Conservation (phyloP, 768 basidiomycete species). For the Suillus subluteus region DNA sequence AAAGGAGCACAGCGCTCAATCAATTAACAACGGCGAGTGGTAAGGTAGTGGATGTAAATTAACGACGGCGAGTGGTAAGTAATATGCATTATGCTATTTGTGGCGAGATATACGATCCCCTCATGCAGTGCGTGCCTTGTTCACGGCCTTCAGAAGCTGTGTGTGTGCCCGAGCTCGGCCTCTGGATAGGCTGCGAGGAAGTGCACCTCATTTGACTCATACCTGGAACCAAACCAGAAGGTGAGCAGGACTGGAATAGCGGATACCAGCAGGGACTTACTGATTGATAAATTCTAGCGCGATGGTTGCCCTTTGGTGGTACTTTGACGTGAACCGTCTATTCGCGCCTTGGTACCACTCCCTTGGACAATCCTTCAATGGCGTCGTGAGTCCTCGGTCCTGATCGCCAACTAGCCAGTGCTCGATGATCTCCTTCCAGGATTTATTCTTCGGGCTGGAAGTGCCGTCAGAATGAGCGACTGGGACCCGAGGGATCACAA, state of each 20-base stretch:
- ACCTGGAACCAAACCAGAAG: neutral
- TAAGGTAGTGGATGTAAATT: too few species aligned
- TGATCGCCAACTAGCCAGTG: neutral
- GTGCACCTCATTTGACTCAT: neutral
- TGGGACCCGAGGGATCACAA: neutral
- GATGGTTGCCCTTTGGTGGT: neutral
- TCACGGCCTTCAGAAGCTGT: neutral
- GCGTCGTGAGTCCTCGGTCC: neutral
- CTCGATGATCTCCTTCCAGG: neutral
- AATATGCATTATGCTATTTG: too few species aligned
- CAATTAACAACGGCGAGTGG: too few species aligned
- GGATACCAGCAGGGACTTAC: neutral
- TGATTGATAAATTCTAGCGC: neutral
- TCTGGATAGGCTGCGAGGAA: constrained; percentile 2
- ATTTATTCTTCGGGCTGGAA: neutral
- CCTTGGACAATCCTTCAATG: neutral
- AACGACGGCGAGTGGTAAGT: too few species aligned
- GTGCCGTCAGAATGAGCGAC: neutral
- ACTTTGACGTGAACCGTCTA: neutral
- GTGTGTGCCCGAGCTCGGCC: neutral
- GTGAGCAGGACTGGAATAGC: neutral
- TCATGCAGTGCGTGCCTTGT: neutral
- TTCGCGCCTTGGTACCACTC: neutral
- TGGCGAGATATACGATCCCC: neutral
- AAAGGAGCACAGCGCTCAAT: too few species aligned